Percentiles rank a stretch among this genome's conserved stretches.
Evolutionary conservation across 805 yeast species (phyloP).

Genomic region (Cyberlindnera mycetangii): DNA sequence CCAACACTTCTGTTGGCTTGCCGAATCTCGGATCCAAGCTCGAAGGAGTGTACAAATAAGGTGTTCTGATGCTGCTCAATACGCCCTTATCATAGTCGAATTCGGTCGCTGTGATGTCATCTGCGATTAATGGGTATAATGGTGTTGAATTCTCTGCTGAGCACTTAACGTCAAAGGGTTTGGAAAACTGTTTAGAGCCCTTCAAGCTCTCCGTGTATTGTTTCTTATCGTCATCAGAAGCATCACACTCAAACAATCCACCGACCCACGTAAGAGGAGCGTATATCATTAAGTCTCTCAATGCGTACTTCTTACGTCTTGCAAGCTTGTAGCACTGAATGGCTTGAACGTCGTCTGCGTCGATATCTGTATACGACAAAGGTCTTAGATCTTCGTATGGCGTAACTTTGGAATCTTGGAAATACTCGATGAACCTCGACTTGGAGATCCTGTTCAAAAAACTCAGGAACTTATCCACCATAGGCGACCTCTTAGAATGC

Average conservation of each 20-base stretch:
- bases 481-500: not conserved
- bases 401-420: conserved; percentile 16
- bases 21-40: conserved; percentile 34
- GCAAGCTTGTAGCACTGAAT: conserved; percentile 55
- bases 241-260: conserved; percentile 53
- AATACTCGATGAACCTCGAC: conserved; percentile 20
- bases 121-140: conserved; percentile 57
- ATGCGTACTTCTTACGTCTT: conserved; percentile 52
- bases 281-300: conserved; percentile 42
- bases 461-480: conserved; percentile 8
- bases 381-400: conserved; percentile 18
- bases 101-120: conserved; percentile 48
- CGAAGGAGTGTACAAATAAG: conserved; percentile 53
- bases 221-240: conserved; percentile 30
- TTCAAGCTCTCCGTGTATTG: conserved; percentile 22
- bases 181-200: conserved; percentile 5
- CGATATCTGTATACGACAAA: conserved; percentile 13
- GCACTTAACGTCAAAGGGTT: conserved; percentile 33
- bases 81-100: conserved; percentile 32
- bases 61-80: conserved; percentile 41
- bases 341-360: conserved; percentile 18
- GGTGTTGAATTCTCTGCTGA: conserved; percentile 39
- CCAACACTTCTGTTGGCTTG: conserved; percentile 29
- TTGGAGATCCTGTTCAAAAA: conserved; percentile 14
- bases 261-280: conserved; percentile 63